A percentile compares a stretch with the other conserved stretches of the same genome.
Evolutionary conservation across 2,329 filamentous ascomycete genomes (phyloP).

Genomic region (Xylariaceae sp.): DNA sequence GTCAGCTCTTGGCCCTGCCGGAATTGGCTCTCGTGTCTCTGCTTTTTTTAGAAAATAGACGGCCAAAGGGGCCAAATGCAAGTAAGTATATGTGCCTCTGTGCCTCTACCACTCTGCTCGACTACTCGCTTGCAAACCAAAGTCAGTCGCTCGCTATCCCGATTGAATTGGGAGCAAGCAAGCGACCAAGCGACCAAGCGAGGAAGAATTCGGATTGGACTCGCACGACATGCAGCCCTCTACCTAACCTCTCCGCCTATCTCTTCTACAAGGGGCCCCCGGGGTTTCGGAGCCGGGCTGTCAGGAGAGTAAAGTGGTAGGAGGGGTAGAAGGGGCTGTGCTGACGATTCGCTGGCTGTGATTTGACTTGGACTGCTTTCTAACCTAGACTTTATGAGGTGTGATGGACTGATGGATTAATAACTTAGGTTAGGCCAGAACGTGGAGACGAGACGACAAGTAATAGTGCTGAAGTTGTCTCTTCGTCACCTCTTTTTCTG

Average conservation of each 20-base stretch:
- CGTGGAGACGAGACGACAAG: background rate
- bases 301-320: too few relatives aligned
- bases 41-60: background rate
- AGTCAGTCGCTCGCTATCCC: background rate
- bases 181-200: too few relatives aligned
- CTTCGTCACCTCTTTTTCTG: background rate
- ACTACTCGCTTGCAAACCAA: background rate
- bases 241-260: too few relatives aligned
- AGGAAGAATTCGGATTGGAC: background rate
- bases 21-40: constrained; percentile 12
- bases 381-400: background rate
- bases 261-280: background rate
- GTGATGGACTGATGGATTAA: background rate
- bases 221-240: background rate
- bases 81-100: background rate
- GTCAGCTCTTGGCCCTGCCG: constrained; percentile 15
- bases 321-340: background rate
- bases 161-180: background rate
- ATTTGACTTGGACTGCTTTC: background rate
- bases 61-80: background rate
- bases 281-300: too few relatives aligned
- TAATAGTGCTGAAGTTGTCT: background rate
- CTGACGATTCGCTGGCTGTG: background rate
- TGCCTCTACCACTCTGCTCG: background rate
- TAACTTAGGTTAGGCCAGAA: background rate